Base-by-base conservation (phyloP, 495 filamentous ascomycete genomes). In the Penicillium taxi region DNA sequence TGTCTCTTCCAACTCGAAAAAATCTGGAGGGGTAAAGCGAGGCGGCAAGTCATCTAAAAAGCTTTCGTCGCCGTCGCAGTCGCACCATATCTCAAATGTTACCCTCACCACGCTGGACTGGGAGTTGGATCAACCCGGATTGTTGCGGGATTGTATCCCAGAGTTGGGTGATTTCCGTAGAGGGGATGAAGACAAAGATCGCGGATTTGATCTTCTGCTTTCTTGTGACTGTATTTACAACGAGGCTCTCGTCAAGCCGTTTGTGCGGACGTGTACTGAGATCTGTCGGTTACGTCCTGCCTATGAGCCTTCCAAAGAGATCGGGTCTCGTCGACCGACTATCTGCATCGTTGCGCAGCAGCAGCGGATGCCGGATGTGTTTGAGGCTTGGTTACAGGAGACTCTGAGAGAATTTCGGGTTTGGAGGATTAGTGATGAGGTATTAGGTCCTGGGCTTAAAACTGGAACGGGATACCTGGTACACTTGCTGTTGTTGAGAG, bases 191-290 rank as follows among this genome's bases (percentile, higher is more conserved):
- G 44, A 47, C 12, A 44, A 56, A 15, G 64, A 67, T 39, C 35
- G 33, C 9, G 61, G 60, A 15, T 61, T 68, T 38, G 81, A 86
- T 42, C 63, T 72, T 2, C 68, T 94, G 3, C 56, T 89, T 13
- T 86, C 88, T 4, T 93, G 85, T 58, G 86, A 93, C 53, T 93
- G 86, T 49, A 81, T 95, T 55, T 94, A 91, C 63, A 88, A 90
- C 55, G 86, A 94, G 45, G 70, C 80, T 4, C 73, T 98, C 3
- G 77, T 96, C 11, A 64, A 75, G 22, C 85, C 87, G 1, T 75
- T 96, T 13, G 82, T 94, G n/a, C 67, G 78, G 32, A 83, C 86
- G 0, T 96, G 88, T 60, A 75, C 70, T n/a, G 83, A 90, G 39
- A 66, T 77, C 17, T 94, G 89, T 61, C 57, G 62, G 13, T 55